Base-by-base conservation (phyloP, 805 yeast genomes). In the Candida saitoana region DNA sequence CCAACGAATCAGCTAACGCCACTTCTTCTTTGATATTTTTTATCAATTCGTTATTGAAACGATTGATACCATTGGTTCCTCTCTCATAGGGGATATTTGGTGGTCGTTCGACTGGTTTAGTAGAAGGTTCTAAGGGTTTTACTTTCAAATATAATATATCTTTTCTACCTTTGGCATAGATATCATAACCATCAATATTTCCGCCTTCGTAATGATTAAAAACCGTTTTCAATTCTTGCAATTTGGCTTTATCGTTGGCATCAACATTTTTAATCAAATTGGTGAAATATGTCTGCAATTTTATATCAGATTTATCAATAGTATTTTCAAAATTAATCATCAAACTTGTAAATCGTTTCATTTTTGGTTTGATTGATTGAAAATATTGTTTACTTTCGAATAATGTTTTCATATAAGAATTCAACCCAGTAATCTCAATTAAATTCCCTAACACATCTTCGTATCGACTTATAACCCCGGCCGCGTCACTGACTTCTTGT, bases 331-430 rank as follows among this genome's bases (percentile, higher is more conserved):
- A 67, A 53, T 80, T 81, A 24, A 77, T 76, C 34, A 79, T 65
- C 4, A 88, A 76, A 18, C 95, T 93, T 42, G 75, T 77, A 54
- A 85, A 87, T 42, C 76, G 78, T 41, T 65, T 69, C 47, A 77
- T 61, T 30, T 58, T 62, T 47, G 42, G 62, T 56, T 51, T 55
- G 62, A 77, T 62, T 47, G 71, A 73, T 35, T 64, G 65, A 41
- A 79, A 52, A 47, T 82, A 59, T 42, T 60, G 65, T 49, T 71
- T 71, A 41, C 81, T 65, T 51, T 70, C 63, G 14, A 42, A 41
- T 39, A 68, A 49, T 36, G 63, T 49, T 37, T 53, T 56, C 41
- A 65, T 51, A 54, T 55, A 69, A 46, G 65, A 61, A 30, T 52
- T 52, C 20, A 66, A 51, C n/a, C 79, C 76, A 27, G 63, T 50